Evolutionary conservation across 441 rosid genomes (phyloP), one percentile per base, ranked within the genome.

Genomic region (Gossypium schwendimanii): DNA sequence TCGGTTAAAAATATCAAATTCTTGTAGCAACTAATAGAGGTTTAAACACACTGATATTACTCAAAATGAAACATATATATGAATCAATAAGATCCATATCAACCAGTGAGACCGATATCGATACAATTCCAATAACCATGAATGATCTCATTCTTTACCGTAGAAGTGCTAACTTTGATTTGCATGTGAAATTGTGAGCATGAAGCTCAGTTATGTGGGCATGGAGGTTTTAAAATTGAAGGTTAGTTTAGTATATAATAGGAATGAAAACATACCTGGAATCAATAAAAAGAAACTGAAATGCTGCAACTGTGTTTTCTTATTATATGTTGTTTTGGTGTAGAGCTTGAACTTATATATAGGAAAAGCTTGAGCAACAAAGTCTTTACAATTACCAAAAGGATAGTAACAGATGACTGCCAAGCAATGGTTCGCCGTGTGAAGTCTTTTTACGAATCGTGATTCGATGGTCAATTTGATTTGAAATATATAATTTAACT

Each of bases 301-400:
- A 63, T 36, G 36, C 41, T 23, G 61, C 23, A 64, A 21, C 26
- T 53, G 49, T 3, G 23, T 18, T 52, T 4, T 28, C 3, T 28
- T 28, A 28, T 24, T 62, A 55, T 5, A 3, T 49, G 20, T 14
- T 17, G 1, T 18, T 14, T 26, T 2, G 50, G 3, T 49, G 28
- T 36, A 44, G 50, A 55, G 20, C 55, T 4, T 10, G 49, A 55
- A 71, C 58, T 71, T n/a, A n/a, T 81, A 78, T 73, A 78, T 80
- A 85, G 79, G 72, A 57, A 57, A 52, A 76, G 71, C 36, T 67
- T 53, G 73, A 60, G 63, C 61, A 28, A 31, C 39, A 74, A 49
- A 66, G 11, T 36, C 12, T 28, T 26, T 28, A 11, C 12, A 33
- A 44, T 36, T 36, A 15, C 33, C 69, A 44, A 3, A 72, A 69